Percentiles rank a stretch among this genome's conserved stretches.
Evolutionary conservation across 768 basidiomycete species (phyloP).

Genomic region (Nidularia pulvinata): DNA sequence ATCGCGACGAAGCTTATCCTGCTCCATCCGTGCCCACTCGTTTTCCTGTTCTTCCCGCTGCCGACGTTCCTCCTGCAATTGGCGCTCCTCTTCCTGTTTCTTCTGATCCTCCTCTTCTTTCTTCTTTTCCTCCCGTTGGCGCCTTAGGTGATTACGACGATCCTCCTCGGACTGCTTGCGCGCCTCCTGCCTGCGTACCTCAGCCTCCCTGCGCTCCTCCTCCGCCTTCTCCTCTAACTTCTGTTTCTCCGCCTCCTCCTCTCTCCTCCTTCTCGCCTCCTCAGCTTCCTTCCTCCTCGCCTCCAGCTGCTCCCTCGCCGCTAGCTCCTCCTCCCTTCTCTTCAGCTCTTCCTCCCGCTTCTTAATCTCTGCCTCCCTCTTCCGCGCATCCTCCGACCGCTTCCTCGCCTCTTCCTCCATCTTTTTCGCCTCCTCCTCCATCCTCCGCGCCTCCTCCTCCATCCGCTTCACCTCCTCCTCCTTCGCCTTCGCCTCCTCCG

Average conservation of each 20-base stretch:
- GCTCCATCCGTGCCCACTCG: conserved; percentile 9
- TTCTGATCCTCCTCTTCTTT: conserved; percentile 10
- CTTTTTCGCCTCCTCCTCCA: conserved; percentile 10
- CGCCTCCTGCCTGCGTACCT: conserved; percentile 15
- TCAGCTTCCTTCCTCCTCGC: conserved; percentile 14
- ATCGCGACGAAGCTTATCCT: conserved; percentile 16
- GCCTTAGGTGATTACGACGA: conserved; percentile 6
- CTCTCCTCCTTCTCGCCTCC: conserved; percentile 16
- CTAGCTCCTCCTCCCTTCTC: conserved; percentile 16
- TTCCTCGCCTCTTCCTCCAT: conserved; percentile 15
- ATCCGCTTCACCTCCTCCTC: conserved; percentile 15
- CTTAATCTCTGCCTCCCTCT: conserved; percentile 20
- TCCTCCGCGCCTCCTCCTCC: conserved; percentile 17
- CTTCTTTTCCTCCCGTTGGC: conserved; percentile 19
- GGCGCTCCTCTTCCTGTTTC: conserved; percentile 6
- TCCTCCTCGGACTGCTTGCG: conserved; percentile 12
- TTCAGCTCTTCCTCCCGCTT: conserved; percentile 10
- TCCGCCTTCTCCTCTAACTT: conserved; percentile 14
- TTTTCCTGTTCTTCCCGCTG: conserved; percentile 4
- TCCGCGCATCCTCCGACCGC: conserved; percentile 17
- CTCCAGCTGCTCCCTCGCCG: conserved; percentile 21
- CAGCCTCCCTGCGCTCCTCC: conserved; percentile 16
- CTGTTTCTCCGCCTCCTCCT: conserved; percentile 19
- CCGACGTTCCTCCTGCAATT: conserved; percentile 1
- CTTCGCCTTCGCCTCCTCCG: conserved; percentile 14